Conservation (phyloP, 2,329 filamentous ascomycete species). For the Zymoseptoria crescenta region DNA sequence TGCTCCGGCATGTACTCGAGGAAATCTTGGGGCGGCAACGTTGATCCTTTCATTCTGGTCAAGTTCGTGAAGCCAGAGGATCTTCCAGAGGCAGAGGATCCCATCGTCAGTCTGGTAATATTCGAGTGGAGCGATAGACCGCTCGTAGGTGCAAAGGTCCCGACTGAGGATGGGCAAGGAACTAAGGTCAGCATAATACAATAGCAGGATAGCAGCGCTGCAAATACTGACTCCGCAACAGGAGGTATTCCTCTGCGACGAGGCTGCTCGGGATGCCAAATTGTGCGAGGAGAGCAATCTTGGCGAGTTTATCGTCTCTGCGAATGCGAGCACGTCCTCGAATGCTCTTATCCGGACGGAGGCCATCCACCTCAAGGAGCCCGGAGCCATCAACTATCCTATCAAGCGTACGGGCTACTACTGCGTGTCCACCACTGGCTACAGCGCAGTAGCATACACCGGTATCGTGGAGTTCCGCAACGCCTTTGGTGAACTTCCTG, state of each 20-base stretch:
- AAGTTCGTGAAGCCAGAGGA: constrained; percentile 61
- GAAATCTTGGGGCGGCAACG: constrained; percentile 76
- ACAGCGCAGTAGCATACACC: constrained; percentile 57
- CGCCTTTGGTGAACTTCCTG: constrained; percentile 89
- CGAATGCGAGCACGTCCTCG: constrained; percentile 65
- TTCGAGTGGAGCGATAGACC: constrained; percentile 89
- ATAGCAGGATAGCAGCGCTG: background rate
- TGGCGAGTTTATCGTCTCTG: constrained; percentile 73
- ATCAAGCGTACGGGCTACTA: constrained; percentile 93
- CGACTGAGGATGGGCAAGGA: constrained; percentile 29
- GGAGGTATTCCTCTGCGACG: constrained; percentile 68
- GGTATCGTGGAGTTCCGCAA: constrained; percentile 89
- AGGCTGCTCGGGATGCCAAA: constrained; percentile 57
- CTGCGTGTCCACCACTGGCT: constrained; percentile 74
- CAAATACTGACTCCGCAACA: constrained; percentile 27
- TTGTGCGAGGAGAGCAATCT: constrained; percentile 70
- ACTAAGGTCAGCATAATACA: constrained; percentile 38
- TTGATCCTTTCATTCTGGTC: constrained; percentile 82
- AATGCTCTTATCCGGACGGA: constrained; percentile 67
- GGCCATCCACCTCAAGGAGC: constrained; percentile 72
- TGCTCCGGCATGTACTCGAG: constrained; percentile 93
- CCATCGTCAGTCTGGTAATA: constrained; percentile 73
- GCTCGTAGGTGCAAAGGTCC: constrained; percentile 62
- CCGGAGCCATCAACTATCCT: constrained; percentile 67
- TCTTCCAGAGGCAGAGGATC: constrained; percentile 54